A percentile compares a stretch with the other conserved stretches of the same genome.
phyloP scores from a whole-genome alignment of 2,329 filamentous ascomycete species.

The Epichloe brachyelytri region DNA sequence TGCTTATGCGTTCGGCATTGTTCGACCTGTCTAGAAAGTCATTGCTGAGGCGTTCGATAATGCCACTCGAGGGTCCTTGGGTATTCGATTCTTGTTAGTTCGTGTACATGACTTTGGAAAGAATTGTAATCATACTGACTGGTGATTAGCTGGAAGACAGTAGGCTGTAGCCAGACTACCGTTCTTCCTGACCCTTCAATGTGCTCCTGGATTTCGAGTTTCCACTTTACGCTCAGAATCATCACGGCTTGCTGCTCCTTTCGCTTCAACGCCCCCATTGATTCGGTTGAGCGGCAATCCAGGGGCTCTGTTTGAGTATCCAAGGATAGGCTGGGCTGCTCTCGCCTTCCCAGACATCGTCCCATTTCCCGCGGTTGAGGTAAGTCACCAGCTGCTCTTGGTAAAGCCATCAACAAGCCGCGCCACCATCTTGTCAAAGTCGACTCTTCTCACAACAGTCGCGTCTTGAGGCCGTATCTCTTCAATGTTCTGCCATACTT shows the following conservation, averaged over 20 bases:
- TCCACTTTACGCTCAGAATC: constrained; percentile 38
- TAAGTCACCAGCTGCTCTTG: constrained; percentile 32
- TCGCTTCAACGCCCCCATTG: constrained; percentile 9
- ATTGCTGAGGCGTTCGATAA: constrained; percentile 17
- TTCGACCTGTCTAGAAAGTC: constrained; percentile 19
- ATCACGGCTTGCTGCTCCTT: constrained; percentile 30
- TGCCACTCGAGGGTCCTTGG: constrained; percentile 9
- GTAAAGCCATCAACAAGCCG: constrained; percentile 34
- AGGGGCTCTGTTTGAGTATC: constrained; percentile 28
- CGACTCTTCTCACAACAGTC: constrained; percentile 21
- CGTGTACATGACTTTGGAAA: background rate
- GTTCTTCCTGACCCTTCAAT: constrained; percentile 28
- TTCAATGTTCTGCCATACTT: constrained; percentile 33
- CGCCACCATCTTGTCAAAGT: constrained; percentile 29
- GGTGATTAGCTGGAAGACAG: constrained; percentile 31
- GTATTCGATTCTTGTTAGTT: background rate
- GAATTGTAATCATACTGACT: constrained; percentile 21
- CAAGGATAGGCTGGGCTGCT: constrained; percentile 22
- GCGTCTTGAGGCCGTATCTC: constrained; percentile 31
- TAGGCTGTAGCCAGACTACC: constrained; percentile 24
- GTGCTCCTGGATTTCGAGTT: constrained; percentile 33
- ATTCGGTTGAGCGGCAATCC: constrained; percentile 23
- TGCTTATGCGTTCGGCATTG: constrained; percentile 17
- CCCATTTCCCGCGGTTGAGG: constrained; percentile 11
- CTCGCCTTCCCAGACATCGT: background rate